Evolutionary conservation across 2,329 filamentous ascomycete species (phyloP), one percentile per base, ranked within the genome.

Genomic region (Trichophaea hybrida): DNA sequence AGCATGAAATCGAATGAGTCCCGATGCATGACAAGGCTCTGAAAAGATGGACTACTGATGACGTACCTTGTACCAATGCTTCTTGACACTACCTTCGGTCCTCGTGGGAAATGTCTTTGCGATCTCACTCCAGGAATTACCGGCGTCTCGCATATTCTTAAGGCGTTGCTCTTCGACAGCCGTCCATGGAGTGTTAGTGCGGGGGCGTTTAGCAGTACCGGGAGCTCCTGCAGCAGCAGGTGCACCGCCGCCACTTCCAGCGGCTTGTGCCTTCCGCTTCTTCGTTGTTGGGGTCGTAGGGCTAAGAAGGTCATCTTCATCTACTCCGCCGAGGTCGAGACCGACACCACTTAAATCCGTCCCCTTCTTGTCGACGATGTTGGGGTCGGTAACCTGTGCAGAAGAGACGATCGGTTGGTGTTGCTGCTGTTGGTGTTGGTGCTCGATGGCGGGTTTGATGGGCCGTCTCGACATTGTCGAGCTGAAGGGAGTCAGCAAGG

Each of bases 121-220:
- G 70, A 98, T 98, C 70, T 97, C 93, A 53, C 88, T 94, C 93
- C 93, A 98, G 70, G 87, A 95, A 68, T 86, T 90, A 8, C 91
- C 90, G 1, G 84, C 81, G 73, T 97, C 93, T 69, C 93, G 81
- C 88, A 98, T 94, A 66, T 85, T 82, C 77, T 97, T 97, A 68
- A 98, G 76, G 50, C 89, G 79, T 71, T 91, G 82, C 73, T 98
- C 93, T 72, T 98, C 93, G 37, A 86, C 86, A 1, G 91, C 88
- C 1, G 90, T 96, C 93, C 93, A 98, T 0, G 93, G 93, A 2
- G 93, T 98, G 71, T 98, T 98, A n/a, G 93, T 97, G 62, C 93
- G 80, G 69, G 88, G 93, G 76, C 96, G 96, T 76, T 97, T 98
- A 52, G 80, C 61, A 15, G 61, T 59, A 15, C 60, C 61, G 8